Percentiles rank a stretch among this genome's conserved stretches.
Conservation (phyloP, 305 asterid genomes). For the Fraxinus platypoda region DNA sequence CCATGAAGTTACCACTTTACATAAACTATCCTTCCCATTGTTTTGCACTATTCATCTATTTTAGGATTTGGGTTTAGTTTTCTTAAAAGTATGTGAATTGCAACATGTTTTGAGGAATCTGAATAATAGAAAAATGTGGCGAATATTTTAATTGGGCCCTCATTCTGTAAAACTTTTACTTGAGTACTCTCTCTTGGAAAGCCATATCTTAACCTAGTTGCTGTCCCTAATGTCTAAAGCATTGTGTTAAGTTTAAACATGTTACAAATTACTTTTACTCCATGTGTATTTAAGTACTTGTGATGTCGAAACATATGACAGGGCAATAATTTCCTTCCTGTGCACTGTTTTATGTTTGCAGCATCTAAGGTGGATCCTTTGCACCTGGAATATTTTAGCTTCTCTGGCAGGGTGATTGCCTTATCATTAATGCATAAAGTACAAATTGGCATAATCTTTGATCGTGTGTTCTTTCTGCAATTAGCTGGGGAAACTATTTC, state of each 20-base stretch:
- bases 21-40: neutral
- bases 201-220: neutral
- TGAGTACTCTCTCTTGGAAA: neutral
- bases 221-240: neutral
- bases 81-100: neutral
- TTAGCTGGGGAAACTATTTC: constrained; percentile 59
- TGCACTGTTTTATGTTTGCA: constrained; percentile 41
- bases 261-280: constrained; percentile 2
- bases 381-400: constrained; percentile 74
- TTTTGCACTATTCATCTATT: neutral
- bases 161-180: neutral
- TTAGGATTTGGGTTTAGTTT: neutral
- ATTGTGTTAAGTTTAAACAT: neutral
- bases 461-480: constrained; percentile 64
- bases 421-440: constrained; percentile 79
- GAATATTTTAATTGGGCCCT: neutral
- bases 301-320: constrained; percentile 4
- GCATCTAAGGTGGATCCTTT: constrained; percentile 80
- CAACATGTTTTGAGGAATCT: neutral
- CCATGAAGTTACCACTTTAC: neutral
- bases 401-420: constrained; percentile 82
- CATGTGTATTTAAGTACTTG: constrained; percentile 2
- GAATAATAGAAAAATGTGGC: neutral
- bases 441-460: constrained; percentile 77
- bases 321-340: constrained; percentile 21